phyloP scores from a whole-genome alignment of 179 eudicot genomes.

The Amaranthus tricolor region DNA sequence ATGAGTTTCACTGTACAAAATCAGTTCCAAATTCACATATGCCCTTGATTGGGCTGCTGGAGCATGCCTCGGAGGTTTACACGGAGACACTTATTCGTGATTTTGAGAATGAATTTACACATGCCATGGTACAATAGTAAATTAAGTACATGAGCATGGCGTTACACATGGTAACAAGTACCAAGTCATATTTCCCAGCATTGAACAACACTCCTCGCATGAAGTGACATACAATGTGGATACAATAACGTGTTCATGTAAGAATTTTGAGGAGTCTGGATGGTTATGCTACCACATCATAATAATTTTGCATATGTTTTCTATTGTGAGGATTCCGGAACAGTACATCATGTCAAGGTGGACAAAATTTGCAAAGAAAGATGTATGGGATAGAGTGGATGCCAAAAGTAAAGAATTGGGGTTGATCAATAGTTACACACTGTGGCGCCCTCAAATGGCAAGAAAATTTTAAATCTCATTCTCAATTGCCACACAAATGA shows the following conservation, averaged over 20 bases:
- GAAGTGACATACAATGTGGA: no score
- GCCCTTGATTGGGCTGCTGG: background rate
- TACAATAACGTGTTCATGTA: background rate
- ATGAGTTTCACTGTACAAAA: background rate
- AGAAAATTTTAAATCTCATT: no score
- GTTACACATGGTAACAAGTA: no score
- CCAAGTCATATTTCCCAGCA: no score
- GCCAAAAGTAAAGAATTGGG: background rate
- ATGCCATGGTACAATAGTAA: background rate
- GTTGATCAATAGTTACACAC: background rate
- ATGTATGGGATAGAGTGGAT: background rate
- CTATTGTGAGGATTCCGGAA: background rate
- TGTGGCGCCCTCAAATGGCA: background rate
- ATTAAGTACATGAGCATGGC: no score
- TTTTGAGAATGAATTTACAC: background rate
- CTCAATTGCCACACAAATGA: background rate
- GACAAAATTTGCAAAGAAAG: background rate
- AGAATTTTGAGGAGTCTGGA: constrained; percentile 1
- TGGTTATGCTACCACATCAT: background rate
- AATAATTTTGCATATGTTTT: background rate
- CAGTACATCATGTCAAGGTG: background rate
- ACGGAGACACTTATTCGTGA: background rate
- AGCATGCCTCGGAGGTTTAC: background rate
- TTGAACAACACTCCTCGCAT: no score
- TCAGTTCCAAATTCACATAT: background rate